Evolutionary conservation across 2,329 filamentous ascomycete genomes (phyloP), one percentile per base, ranked within the genome.

Genomic region (Neodidymelliopsis sp.): DNA sequence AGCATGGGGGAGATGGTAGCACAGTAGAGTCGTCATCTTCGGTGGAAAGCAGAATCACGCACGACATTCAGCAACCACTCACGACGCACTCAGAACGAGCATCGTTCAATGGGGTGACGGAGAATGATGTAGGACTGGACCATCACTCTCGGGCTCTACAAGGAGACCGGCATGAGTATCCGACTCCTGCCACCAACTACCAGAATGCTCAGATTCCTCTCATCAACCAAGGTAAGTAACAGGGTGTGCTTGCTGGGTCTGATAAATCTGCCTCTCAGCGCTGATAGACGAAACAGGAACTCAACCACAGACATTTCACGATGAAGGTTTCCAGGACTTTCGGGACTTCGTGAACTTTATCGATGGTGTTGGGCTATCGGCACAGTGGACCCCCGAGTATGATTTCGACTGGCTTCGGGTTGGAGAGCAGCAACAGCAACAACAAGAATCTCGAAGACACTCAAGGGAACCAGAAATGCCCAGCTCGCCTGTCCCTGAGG

Each of bases 281-380:
- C 33, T 44, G 9, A 44, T 8, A 6, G 15, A 10, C 11, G 2
- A 1, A 16, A 10, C n/a, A 47, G 42, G 31, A 3, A 16, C 31
- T n/a, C 25, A 56, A 27, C 39, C 40, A 4, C 47, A 50, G n/a
- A 25, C 49, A 4, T 62, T 55, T 29, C 53, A 59, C 23, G 63
- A 66, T 19, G 62, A 66, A 50, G 59, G 60, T 6, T 52, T 66
- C 23, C 63, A 68, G 19, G 65, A 68, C 16, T 68, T 68, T 30
- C 62, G 65, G 20, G 65, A 66, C 28, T 68, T 68, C 28, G 63
- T 66, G 15, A 68, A 68, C 35, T 68, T 68, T 46, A 68, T 68
- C 30, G 65, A 68, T 48, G 62, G 65, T n/a, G 65, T 68, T 9
- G 65, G 65, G 3, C 50, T 65, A 11, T 67, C 62, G 12, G 65